phyloP scores from a whole-genome alignment of 106 monocot species.

The Dendrobium officinale region DNA sequence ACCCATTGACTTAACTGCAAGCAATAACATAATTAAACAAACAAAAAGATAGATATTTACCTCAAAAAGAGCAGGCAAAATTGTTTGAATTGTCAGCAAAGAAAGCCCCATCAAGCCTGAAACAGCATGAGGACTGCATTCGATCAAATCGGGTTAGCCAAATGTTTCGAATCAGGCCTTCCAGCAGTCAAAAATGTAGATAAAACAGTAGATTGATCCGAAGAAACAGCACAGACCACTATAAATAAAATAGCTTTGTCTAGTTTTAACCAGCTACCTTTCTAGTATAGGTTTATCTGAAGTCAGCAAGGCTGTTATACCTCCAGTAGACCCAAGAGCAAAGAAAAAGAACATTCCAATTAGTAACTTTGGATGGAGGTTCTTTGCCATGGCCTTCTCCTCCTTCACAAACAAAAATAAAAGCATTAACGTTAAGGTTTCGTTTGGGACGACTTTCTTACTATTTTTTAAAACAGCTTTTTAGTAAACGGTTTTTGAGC shows the following conservation, averaged over 20 bases:
- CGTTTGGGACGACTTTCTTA: too few relatives aligned
- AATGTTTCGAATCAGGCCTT: too few relatives aligned
- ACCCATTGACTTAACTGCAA: background rate
- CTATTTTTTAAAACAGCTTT: too few relatives aligned
- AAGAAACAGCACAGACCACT: background rate
- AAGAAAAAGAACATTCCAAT: conserved; percentile 95
- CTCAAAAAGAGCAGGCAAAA: conserved; percentile 71
- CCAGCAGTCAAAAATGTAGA: too few relatives aligned
- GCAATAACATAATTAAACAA: background rate
- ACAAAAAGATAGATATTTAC: conserved; percentile 19
- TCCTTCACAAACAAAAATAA: conserved; percentile 38
- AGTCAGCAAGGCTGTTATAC: conserved; percentile 72
- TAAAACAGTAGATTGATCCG: background rate
- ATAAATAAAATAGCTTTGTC: background rate
- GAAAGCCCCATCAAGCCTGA: conserved; percentile 62
- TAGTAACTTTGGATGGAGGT: conserved; percentile 87
- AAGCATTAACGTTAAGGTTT: too few relatives aligned
- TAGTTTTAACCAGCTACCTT: conserved; percentile 39
- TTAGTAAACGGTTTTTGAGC: too few relatives aligned
- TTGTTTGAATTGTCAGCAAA: conserved; percentile 70
- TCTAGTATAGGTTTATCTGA: conserved; percentile 84
- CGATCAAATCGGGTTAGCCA: background rate
- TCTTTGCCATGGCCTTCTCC: conserved; percentile 92
- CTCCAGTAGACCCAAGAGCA: conserved; percentile 72
- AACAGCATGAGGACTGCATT: conserved; percentile 85